A percentile compares a stretch with the other conserved stretches of the same genome.
These are phyloP conservation scores for Penicillium fuscoglaucum DNA, from an alignment of 2,329 filamentous ascomycete genomes.

Conservation along the genomic window DNA sequence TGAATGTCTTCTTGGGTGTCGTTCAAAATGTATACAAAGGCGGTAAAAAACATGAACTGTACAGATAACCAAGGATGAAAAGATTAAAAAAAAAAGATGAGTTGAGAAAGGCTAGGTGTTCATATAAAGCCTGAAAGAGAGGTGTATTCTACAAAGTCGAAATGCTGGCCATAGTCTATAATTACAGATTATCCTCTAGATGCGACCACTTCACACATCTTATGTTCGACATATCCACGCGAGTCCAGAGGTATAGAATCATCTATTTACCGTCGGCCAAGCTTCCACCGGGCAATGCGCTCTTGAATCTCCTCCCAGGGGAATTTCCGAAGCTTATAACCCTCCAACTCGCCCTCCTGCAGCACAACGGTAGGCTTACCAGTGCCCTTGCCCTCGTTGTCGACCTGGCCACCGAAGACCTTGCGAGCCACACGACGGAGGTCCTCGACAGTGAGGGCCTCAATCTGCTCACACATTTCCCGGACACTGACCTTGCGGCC, in stretches of 20 bases:
- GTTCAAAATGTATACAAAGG: too few relatives aligned
- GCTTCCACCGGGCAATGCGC: constrained; percentile 76
- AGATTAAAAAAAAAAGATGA: too few relatives aligned
- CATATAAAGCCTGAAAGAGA: not conserved
- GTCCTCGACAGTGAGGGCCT: constrained; percentile 75
- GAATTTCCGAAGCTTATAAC: constrained; percentile 66
- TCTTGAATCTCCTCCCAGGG: constrained; percentile 89
- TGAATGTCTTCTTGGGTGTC: too few relatives aligned
- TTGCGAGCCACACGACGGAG: constrained; percentile 75
- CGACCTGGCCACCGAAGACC: constrained; percentile 74
- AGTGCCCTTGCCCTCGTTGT: constrained; percentile 74
- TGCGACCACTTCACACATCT: constrained; percentile 2
- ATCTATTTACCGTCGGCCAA: constrained; percentile 62
- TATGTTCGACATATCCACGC: not conserved
- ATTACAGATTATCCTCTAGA: constrained; percentile 14
- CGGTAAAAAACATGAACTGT: too few relatives aligned
- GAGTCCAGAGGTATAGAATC: not conserved
- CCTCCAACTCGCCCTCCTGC: constrained; percentile 81
- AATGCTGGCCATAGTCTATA: constrained; percentile 15
- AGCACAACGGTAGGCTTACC: constrained; percentile 92
- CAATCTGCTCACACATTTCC: constrained; percentile 90
- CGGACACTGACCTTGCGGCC: constrained; percentile 85
- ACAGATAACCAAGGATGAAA: too few relatives aligned
- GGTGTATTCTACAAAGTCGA: constrained; percentile 15
- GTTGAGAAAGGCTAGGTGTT: not conserved